Evolutionary conservation across 495 filamentous ascomycete species (phyloP).

Genomic region (Podospora pseudoanserina): DNA sequence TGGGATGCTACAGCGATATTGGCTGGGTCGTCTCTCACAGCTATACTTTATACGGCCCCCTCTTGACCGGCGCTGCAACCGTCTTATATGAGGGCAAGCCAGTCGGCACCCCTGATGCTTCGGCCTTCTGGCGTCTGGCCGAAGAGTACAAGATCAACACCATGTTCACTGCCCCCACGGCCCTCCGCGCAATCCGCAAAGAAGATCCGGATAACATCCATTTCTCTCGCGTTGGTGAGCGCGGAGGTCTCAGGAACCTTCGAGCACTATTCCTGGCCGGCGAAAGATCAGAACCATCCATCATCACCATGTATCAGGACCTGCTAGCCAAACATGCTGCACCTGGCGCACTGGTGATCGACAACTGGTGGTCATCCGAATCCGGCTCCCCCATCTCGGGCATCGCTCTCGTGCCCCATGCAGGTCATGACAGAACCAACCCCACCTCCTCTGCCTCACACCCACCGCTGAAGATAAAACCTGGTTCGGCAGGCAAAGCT

Average conservation of each 20-base stretch:
- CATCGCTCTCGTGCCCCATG: constrained; percentile 60
- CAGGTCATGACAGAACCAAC: constrained; percentile 41
- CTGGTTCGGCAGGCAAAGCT: constrained; percentile 82
- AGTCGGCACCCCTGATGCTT: constrained; percentile 81
- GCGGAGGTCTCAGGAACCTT: constrained; percentile 64
- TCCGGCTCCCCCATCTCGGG: constrained; percentile 87
- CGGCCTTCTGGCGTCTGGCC: constrained; percentile 82
- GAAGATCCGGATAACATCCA: constrained; percentile 72
- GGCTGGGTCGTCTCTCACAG: constrained; percentile 85
- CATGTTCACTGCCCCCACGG: constrained; percentile 82
- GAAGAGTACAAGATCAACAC: constrained; percentile 80
- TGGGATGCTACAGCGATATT: constrained; percentile 57
- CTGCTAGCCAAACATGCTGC: constrained; percentile 63
- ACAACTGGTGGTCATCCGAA: constrained; percentile 97
- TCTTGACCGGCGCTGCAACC: constrained; percentile 80
- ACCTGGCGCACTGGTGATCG: constrained; percentile 64
- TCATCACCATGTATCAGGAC: constrained; percentile 73
- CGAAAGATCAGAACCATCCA: constrained; percentile 83
- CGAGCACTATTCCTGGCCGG: constrained; percentile 80
- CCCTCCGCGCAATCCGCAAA: constrained; percentile 78
- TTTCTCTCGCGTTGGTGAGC: constrained; percentile 57
- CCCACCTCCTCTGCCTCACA: constrained; percentile 3
- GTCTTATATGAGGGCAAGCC: constrained; percentile 92
- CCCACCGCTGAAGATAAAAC: constrained; percentile 55
- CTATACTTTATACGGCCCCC: constrained; percentile 73